Evolutionary conservation across 805 yeast species (phyloP), one percentile per base, ranked within the genome.

Genomic region (Lachancea nothofagi): DNA sequence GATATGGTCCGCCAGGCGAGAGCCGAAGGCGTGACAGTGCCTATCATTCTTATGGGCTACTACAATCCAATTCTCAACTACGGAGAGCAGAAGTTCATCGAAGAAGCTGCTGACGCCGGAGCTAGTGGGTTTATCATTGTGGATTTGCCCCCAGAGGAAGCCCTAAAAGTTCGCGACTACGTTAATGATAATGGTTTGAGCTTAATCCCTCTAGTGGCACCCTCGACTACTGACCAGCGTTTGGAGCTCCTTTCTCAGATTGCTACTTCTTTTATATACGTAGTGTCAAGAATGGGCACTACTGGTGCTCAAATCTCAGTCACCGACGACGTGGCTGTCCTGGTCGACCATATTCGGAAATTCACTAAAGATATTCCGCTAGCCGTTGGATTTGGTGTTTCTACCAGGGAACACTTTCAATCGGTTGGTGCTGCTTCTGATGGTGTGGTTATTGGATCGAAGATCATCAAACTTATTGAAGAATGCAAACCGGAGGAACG

Each of bases 121-220:
- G 98, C 88, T 35, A 88, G 86, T 57, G 99, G 97, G 18, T 93
- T 81, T 64, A 81, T 93, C 54, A 78, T 93, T 37, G 97, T 90
- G 30, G 99, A 93, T 63, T 70, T 93, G 53, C 99, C 99, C 36
- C 98, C 98, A 21, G 97, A 93, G 71, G 97, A 89, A 65, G 97
- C 98, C 14, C 72, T 84, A 49, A 78, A 83, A 49, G 83, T 90
- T 63, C 78, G 98, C 70, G 70, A 77, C 41, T 69, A 70, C 36
- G 86, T 95, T 61, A 58, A 81, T 21, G 64, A 69, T 36, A 67
- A 73, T 42, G 94, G 86, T 7, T 64, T 93, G 48, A 79, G 90
- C 38, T 88, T 88, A 59, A 78, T 93, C 45, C 99, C 99, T 28
- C 70, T 93, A 44, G 95, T 93, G 34, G 97, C 98, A 2, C 99